phyloP scores from a whole-genome alignment of 352 stramenopile genomes.

The Globisporangium acanthophoron region DNA sequence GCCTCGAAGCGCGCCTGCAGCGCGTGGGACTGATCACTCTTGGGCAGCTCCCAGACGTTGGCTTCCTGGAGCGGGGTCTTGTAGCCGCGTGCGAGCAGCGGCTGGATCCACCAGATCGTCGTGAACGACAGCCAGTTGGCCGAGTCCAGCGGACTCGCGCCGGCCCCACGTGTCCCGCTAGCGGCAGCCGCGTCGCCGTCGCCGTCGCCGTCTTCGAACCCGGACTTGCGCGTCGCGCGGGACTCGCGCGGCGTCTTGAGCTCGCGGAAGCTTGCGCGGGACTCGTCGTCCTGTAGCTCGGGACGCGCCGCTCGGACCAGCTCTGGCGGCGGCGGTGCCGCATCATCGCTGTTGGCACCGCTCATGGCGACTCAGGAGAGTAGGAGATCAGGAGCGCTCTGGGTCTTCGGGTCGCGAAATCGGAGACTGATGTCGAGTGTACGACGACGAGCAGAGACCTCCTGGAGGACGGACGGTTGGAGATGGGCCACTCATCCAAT shows the following conservation, averaged over 20 bases:
- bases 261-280: conserved; percentile 8
- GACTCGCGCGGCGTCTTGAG: conserved; percentile 16
- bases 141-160: conserved; percentile 29
- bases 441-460: no score
- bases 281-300: no score
- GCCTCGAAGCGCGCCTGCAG: conserved; percentile 40
- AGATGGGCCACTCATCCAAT: no score
- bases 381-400: no score
- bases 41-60: conserved; percentile 36
- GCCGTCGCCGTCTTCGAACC: neutral
- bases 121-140: conserved; percentile 35
- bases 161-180: no score
- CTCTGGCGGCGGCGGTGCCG: no score
- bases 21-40: conserved; percentile 29
- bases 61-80: conserved; percentile 25
- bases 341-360: no score
- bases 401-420: no score
- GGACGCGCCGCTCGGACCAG: no score
- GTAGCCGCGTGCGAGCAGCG: conserved; percentile 30
- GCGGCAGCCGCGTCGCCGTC: neutral
- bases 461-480: no score
- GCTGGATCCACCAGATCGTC: conserved; percentile 51
- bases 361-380: no score
- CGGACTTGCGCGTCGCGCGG: neutral
- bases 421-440: no score